Percentiles rank a stretch among this genome's conserved stretches.
Evolutionary conservation across 164 flowering plant species (phyloP).

Genomic region (Cinnamomum chago): DNA sequence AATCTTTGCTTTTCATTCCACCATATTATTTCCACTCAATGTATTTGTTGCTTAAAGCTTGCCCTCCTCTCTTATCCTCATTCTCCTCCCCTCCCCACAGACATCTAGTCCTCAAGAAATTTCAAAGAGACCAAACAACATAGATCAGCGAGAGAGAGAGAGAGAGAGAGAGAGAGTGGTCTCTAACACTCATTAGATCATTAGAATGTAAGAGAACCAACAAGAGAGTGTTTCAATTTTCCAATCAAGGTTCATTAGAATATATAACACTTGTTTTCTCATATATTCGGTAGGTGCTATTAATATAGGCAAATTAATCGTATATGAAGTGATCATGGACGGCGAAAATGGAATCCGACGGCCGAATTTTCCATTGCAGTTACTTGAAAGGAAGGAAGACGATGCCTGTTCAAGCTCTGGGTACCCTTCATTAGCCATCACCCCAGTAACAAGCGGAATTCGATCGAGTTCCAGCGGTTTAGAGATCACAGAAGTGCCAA

Average conservation of each 20-base stretch:
- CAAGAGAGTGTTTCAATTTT: constrained; percentile 9
- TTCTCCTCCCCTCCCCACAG: constrained; percentile 5
- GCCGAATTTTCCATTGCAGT: constrained; percentile 63
- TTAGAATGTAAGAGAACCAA: not conserved
- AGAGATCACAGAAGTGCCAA: constrained; percentile 13
- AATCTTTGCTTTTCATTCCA: constrained; percentile 28
- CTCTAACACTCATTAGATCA: too few relatives aligned
- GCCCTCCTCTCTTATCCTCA: constrained; percentile 17
- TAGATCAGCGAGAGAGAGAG: not conserved
- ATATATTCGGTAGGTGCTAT: not conserved
- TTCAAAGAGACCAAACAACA: not conserved
- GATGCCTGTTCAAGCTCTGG: constrained; percentile 36
- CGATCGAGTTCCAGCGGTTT: constrained; percentile 14
- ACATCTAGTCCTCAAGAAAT: not conserved
- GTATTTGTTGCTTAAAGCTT: constrained; percentile 66
- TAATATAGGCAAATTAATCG: not conserved
- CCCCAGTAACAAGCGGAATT: constrained; percentile 10
- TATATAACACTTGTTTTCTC: too few relatives aligned
- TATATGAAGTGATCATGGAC: constrained; percentile 39
- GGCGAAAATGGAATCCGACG: constrained; percentile 40
- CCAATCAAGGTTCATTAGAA: too few relatives aligned
- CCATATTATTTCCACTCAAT: constrained; percentile 59
- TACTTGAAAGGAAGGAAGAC: constrained; percentile 51
- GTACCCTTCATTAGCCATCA: constrained; percentile 20
- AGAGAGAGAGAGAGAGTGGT: not conserved